Evolutionary conservation across 2,329 filamentous ascomycete genomes (phyloP), one percentile per base, ranked within the genome.

Genomic region (Monosporascus sp.): DNA sequence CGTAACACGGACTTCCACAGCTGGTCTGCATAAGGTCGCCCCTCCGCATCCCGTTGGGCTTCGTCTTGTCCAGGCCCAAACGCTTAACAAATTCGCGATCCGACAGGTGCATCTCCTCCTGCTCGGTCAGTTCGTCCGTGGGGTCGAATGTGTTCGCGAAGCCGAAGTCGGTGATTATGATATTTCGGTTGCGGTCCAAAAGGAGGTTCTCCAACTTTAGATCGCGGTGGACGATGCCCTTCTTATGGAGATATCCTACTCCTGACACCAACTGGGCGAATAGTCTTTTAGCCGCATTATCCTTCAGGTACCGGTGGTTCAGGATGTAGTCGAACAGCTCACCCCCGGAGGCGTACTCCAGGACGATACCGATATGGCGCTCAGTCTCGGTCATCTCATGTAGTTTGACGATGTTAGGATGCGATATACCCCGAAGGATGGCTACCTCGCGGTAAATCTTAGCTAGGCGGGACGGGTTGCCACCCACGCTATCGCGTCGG

Each of bases 331-430:
- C 94, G 71, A 99, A 99, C 3, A 99, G 82, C 72, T 99, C 94
- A 55, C 94, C 94, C 20, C 94, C 94, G 1, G 94, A 99, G 5
- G 94, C 94, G 69, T 99, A 99, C 73, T 99, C 94, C 63, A 99
- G 82, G 63, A 99, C 96, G 66, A 99, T 97, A 60, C 94, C 94
- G 71, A 97, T 99, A 64, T 97, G 91, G 60, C 91, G 85, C 66
- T 97, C 92, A 0, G 94, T 97, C 72, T 97, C 93, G 31, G 97
- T 92, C 89, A 99, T 97, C 73, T 99, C 95, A 72, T 97, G 93
- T 50, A 99, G 78, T 56, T 89, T 87, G 51, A 99, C 94, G 68
- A 99, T 99, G 70, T 99, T 99, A 20, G 93, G 92, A 71, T 99
- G 94, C 41, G 92, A 89, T 45, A 95, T 85, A 62, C 87, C 90